phyloP scores from a whole-genome alignment of 2,329 filamentous ascomycete genomes.

The Macrophomina tecta region DNA sequence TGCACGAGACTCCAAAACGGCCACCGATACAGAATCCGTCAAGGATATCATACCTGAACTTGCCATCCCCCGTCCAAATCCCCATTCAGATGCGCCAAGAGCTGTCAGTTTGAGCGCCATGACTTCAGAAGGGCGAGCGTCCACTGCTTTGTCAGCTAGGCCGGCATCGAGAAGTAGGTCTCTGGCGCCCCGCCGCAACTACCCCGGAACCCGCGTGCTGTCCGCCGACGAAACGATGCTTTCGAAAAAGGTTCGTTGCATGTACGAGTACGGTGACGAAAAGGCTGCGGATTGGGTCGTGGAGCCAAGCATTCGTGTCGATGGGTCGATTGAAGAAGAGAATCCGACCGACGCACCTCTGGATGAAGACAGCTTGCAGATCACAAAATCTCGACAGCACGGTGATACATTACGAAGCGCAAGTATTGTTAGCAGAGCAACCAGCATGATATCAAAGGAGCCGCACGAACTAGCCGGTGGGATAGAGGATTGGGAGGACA shows the following conservation, averaged over 20 bases:
- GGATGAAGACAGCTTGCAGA: constrained; percentile 13
- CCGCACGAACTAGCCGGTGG: constrained; percentile 64
- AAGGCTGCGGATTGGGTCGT: constrained; percentile 53
- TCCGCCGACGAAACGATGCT: constrained; percentile 69
- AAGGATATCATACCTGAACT: not conserved
- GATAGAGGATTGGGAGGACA: constrained; percentile 69
- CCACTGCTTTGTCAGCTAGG: constrained; percentile 8
- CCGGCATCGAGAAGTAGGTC: constrained; percentile 10
- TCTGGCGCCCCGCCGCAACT: constrained; percentile 16
- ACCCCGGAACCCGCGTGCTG: constrained; percentile 53
- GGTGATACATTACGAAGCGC: constrained; percentile 37
- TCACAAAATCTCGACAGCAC: constrained; percentile 16
- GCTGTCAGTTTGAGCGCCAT: constrained; percentile 22
- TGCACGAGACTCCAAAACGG: not conserved
- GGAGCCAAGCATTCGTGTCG: constrained; percentile 12
- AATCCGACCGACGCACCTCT: not conserved
- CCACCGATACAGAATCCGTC: not conserved
- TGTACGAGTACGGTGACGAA: constrained; percentile 68
- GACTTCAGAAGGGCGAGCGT: constrained; percentile 3
- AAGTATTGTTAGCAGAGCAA: constrained; percentile 31
- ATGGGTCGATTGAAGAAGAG: constrained; percentile 25
- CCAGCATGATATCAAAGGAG: constrained; percentile 54
- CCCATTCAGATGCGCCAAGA: constrained; percentile 1
- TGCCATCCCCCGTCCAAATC: not conserved
- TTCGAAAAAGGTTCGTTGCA: constrained; percentile 66